Conservation (phyloP, 1,284 basidiomycete species). For the Albatrellus sp. region DNA sequence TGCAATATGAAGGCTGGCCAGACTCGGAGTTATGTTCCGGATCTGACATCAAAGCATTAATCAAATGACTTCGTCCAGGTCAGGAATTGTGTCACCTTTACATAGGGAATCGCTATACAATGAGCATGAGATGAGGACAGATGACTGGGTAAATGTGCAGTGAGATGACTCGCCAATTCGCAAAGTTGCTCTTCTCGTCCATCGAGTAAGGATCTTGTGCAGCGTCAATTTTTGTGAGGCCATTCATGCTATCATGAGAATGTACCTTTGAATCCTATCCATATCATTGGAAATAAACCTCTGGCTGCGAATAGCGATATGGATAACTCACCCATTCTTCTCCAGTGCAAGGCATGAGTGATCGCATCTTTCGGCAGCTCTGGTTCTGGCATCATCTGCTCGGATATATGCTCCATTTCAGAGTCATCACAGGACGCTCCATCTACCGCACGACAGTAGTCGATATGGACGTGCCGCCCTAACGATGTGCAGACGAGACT, state of each 20-base stretch:
- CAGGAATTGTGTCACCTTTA: conserved; percentile 30
- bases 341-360: conserved; percentile 45
- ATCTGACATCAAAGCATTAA: conserved; percentile 12
- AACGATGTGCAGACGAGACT: conserved; percentile 33
- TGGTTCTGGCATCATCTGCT: conserved; percentile 31
- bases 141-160: not conserved
- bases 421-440: conserved; percentile 25
- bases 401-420: conserved; percentile 33
- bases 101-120: conserved; percentile 40
- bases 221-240: not conserved
- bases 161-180: conserved; percentile 33
- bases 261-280: conserved; percentile 19
- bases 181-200: conserved; percentile 39
- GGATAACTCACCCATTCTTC: conserved; percentile 30
- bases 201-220: conserved; percentile 41
- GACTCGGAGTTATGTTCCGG: conserved; percentile 22
- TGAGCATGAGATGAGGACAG: not conserved
- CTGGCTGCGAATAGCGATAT: not conserved
- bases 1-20: conserved; percentile 42
- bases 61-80: too few species aligned
- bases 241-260: not conserved
- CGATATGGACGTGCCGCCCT: conserved; percentile 44
- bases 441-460: conserved; percentile 29
- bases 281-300: not conserved
- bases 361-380: conserved; percentile 39